A percentile compares a stretch with the other conserved stretches of the same genome.
Conservation (phyloP, 805 yeast species). For the Wickerhamomyces bovis region DNA sequence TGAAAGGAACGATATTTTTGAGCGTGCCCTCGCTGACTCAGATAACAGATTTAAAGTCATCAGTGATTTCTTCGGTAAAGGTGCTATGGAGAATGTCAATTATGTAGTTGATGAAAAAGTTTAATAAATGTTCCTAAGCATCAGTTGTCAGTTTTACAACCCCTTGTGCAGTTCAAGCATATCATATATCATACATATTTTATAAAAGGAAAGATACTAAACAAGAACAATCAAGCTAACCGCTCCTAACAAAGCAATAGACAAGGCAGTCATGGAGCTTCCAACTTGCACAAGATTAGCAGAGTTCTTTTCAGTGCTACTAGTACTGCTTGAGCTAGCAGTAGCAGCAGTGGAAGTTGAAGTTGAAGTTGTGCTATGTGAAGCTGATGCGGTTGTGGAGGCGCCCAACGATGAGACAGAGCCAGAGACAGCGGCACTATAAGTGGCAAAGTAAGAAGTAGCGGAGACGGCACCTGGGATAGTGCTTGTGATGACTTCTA, state of each 20-base stretch:
- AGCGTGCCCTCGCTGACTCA: constrained; percentile 42
- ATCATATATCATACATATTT: not conserved
- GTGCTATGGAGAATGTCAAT: constrained; percentile 57
- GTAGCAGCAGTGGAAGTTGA: not conserved
- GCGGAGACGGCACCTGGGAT: constrained; percentile 52
- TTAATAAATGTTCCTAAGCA: no score
- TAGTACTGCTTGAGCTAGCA: not conserved
- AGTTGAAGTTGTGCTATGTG: not conserved
- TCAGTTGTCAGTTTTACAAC: no score
- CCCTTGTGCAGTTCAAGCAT: no score
- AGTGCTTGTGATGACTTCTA: constrained; percentile 37
- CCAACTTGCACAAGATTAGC: not conserved
- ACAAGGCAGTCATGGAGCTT: not conserved
- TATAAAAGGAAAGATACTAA: not conserved
- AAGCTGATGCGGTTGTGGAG: not conserved
- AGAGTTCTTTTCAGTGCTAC: not conserved
- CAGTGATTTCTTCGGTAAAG: constrained; percentile 80
- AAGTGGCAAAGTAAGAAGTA: constrained; percentile 38
- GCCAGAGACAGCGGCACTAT: constrained; percentile 5
- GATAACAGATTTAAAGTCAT: constrained; percentile 68
- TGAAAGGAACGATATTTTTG: constrained; percentile 58
- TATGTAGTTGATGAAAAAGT: constrained; percentile 1
- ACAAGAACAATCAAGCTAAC: not conserved
- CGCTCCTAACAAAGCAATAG: not conserved
- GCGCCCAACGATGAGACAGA: not conserved